Base-by-base conservation (phyloP, 345 rosid species). In the Brassica incana region DNA sequence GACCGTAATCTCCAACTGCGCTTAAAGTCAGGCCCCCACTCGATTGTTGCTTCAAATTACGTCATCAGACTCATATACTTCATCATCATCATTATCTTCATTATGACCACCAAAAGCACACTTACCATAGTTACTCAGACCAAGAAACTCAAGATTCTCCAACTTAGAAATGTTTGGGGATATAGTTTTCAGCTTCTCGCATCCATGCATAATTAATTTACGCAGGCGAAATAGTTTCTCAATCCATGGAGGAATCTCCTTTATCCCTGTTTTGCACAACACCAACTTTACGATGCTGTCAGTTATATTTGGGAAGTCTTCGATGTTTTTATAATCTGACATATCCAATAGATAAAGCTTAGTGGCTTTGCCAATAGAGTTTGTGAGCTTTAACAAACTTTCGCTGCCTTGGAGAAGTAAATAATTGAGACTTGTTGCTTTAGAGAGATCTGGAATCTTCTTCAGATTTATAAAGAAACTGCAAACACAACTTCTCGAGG, bases 231-330 rank as follows among this genome's bases (percentile, higher is more conserved):
- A 20, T 0, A 75, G 29, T 8, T 56, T 66, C 29, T 23, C 29
- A 52, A 75, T 36, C 72, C 65, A 0, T 25, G 38, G 56, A 56
- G 72, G 72, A 14, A 74, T 8, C 35, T 65, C 71, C 16, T 50
- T n/a, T 65, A 74, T 65, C 48, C 15, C 10, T 52, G 71, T 74
- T 0, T 32, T 2, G 60, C 54, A 11, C 54, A 74, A 65, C 1
- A 0, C 2, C n/a, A 74, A 33, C 29, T 40, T 15, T 27, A 8
- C 7, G 5, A 73, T 64, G 69, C 43, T 61, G 60, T 63, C 18
- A 43, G 71, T 52, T 50, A 74, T 52, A 50, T 65, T 12, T 67
- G 84, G 81, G 12, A 84, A 81, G 7, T 18, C 45, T 36, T 23
- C 16, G n/a, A 84, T 70, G 1, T 15, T 72, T 16, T 1, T 14